These are phyloP conservation scores for Candida tallmaniae DNA, from an alignment of 805 yeast species.

Conservation along the genomic window DNA sequence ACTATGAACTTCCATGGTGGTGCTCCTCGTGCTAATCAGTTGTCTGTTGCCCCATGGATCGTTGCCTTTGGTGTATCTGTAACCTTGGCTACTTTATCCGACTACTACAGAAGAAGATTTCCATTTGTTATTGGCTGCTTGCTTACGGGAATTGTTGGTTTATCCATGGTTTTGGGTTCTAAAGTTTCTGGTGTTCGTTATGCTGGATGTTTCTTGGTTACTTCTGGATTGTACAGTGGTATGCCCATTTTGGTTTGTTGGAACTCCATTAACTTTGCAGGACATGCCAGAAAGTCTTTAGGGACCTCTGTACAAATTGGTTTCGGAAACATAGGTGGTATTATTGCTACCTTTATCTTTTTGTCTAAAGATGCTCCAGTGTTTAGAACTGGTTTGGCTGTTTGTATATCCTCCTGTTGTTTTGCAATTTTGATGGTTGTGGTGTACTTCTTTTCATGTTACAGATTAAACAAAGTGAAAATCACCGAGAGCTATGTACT, in stretches of 20 bases:
- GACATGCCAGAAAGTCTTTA: conserved; percentile 57
- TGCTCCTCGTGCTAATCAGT: conserved; percentile 62
- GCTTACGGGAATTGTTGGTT: conserved; percentile 45
- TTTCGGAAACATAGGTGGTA: conserved; percentile 72
- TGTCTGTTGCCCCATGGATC: conserved; percentile 85
- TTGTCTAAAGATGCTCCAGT: conserved; percentile 54
- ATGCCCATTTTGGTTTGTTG: conserved; percentile 73
- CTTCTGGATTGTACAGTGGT: conserved; percentile 54
- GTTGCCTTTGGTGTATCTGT: conserved; percentile 66
- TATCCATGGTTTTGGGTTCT: conserved; percentile 49
- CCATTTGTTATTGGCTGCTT: conserved; percentile 33
- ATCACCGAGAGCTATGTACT: conserved; percentile 21
- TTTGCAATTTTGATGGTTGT: conserved; percentile 34
- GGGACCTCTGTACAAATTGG: conserved; percentile 63
- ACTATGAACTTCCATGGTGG: conserved; percentile 57
- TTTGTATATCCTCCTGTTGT: conserved; percentile 45
- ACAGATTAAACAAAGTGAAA: conserved; percentile 21
- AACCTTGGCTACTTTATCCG: conserved; percentile 60
- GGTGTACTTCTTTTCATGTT: conserved; percentile 28
- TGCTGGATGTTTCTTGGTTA: conserved; percentile 60
- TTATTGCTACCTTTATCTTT: conserved; percentile 57
- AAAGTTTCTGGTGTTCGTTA: conserved; percentile 42
- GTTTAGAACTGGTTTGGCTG: conserved; percentile 50
- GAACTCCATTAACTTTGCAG: conserved; percentile 57
- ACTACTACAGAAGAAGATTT: conserved; percentile 44